A percentile compares a stretch with the other conserved stretches of the same genome.
Conservation (phyloP, 257 asterid species). For the Striga asiatica region DNA sequence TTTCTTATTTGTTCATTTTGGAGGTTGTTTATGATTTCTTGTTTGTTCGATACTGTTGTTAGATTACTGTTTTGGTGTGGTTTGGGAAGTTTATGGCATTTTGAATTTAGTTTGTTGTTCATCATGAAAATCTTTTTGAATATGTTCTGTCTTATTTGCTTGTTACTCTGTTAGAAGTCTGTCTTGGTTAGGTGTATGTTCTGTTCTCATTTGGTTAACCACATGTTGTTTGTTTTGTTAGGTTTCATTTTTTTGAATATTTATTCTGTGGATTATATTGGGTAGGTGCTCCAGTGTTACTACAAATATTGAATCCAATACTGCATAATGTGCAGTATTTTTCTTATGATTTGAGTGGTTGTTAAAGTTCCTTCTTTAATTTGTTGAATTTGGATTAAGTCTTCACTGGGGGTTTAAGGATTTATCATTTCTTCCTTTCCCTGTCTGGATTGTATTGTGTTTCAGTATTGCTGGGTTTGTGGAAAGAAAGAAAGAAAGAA, state of each 20-base stretch:
- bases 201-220: background rate
- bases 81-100: background rate
- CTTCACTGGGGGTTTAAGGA: background rate
- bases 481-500: background rate
- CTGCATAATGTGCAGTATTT: no score
- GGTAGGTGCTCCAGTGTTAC: background rate
- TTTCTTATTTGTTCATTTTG: no score
- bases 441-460: constrained; percentile 8
- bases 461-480: background rate
- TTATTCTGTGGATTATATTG: background rate
- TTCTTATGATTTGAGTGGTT: background rate
- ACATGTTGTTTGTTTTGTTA: background rate
- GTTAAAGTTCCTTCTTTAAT: background rate
- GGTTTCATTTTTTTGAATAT: background rate
- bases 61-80: background rate
- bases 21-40: background rate
- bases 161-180: constrained; percentile 8
- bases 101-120: background rate
- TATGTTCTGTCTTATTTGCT: no score
- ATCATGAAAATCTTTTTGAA: background rate
- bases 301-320: no score
- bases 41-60: background rate
- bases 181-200: background rate
- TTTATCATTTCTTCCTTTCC: background rate
- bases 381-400: background rate